Base-by-base conservation (phyloP, 331 rosid species). In the Spiraea crenata region DNA sequence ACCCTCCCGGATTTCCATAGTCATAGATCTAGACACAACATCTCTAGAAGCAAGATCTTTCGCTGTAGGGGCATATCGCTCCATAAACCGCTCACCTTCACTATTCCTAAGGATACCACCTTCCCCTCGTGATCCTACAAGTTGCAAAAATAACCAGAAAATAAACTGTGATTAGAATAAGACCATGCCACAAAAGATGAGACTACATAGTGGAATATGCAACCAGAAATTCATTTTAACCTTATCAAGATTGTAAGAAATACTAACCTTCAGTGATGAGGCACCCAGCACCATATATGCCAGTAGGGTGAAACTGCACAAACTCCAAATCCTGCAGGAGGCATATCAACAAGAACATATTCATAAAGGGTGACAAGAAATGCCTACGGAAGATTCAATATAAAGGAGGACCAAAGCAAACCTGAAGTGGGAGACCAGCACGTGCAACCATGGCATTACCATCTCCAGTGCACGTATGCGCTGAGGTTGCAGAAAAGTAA, bases 21-120 rank as follows among this genome's bases (percentile, higher is more conserved):
- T 93, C 99, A 93, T 93, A 72, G 99, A 87, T 85, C 99, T 87
- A 5, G 95, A 89, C 80, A 93, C 99, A 77, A 93, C 89, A 70
- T 93, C 99, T 82, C 97, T 89, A 56, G 97, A 93, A 76, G 99
- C 99, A 83, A 93, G 96, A 84, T 93, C 99, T 87, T 91, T 93
- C 2, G 97, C 97, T 37, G 96, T 93, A 60, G 99, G 99, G 72
- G 99, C 99, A 83, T 91, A 91, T 40, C 99, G 86, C 79, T 93
- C 99, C 99, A 93, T 93, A 77, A 93, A 93, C 39, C 97, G 86
- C 84, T 93, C 99, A 65, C 99, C 99, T 87, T 93, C 97, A 57
- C 93, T 87, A 61, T 93, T 93, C 72, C 97, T 84, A 15, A 93
- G 97, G 79, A 93, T 93, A 75, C 97, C 99, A 81, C 99, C 99